Conservation (phyloP, 108 stramenopile species). For the Stephanodiscus triporus region DNA sequence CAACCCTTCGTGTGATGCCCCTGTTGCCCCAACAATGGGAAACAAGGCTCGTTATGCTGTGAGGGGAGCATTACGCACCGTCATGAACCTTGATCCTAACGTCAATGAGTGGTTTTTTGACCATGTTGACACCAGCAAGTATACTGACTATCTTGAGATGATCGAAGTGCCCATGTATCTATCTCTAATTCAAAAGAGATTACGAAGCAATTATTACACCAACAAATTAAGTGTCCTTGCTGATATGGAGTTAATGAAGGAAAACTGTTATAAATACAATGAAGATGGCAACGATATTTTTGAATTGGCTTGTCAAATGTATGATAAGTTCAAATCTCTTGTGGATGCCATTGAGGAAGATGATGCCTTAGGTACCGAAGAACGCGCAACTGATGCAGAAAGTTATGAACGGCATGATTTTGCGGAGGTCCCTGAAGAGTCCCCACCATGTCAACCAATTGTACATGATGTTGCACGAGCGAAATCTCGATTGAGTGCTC, state of each 20-base stretch:
- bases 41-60: slow-evolving; percentile 54
- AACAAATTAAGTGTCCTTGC: slow-evolving; percentile 69
- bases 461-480: not conserved
- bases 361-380: not conserved
- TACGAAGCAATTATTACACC: slow-evolving; percentile 68
- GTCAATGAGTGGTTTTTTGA: slow-evolving; percentile 51
- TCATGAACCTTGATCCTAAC: slow-evolving; percentile 40
- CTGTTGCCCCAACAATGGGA: slow-evolving; percentile 51
- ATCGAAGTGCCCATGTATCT: slow-evolving; percentile 83
- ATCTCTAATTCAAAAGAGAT: slow-evolving; percentile 52
- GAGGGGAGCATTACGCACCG: slow-evolving; percentile 38
- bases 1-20: slow-evolving; percentile 18
- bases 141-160: slow-evolving; percentile 71
- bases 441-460: not conserved
- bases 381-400: slow-evolving; percentile 1
- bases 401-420: not conserved
- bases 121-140: slow-evolving; percentile 63
- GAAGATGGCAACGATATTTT: slow-evolving; percentile 57
- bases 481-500: not conserved
- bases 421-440: not conserved
- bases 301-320: slow-evolving; percentile 57
- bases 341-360: slow-evolving; percentile 38
- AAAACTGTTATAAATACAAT: slow-evolving; percentile 89
- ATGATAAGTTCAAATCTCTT: slow-evolving; percentile 57
- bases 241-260: slow-evolving; percentile 73